Evolutionary conservation across 306 rosid genomes (phyloP).

Genomic region (Inga laurina): DNA sequence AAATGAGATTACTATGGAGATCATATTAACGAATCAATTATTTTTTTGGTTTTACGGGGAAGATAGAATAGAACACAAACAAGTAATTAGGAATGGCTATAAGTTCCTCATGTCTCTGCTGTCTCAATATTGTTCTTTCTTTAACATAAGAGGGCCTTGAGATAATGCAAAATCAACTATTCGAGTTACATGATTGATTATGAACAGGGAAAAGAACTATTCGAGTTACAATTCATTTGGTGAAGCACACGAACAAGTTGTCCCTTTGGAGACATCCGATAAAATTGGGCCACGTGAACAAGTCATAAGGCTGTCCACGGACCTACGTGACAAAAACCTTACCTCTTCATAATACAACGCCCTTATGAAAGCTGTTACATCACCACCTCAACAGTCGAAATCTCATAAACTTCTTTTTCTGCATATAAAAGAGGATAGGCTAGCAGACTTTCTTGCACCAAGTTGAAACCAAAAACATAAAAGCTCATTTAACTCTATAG

Average conservation of each 20-base stretch:
- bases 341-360: not conserved
- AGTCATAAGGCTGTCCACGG: no score
- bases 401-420: not conserved
- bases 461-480: not conserved
- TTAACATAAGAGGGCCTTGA: not conserved
- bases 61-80: not conserved
- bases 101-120: not conserved
- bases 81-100: not conserved
- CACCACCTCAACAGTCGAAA: not conserved
- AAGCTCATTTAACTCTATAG: not conserved
- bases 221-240: no score
- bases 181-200: not conserved
- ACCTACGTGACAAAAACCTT: slow-evolving; percentile 8
- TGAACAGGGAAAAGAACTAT: not conserved
- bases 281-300: no score
- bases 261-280: no score
- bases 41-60: not conserved
- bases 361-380: not conserved
- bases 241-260: not conserved
- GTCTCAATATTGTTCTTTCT: not conserved
- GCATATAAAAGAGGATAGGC: not conserved
- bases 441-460: not conserved
- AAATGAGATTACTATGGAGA: not conserved
- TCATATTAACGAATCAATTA: not conserved
- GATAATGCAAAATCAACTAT: not conserved